Conservation (phyloP, 331 rosid genomes). For the Dryas integrifolia region DNA sequence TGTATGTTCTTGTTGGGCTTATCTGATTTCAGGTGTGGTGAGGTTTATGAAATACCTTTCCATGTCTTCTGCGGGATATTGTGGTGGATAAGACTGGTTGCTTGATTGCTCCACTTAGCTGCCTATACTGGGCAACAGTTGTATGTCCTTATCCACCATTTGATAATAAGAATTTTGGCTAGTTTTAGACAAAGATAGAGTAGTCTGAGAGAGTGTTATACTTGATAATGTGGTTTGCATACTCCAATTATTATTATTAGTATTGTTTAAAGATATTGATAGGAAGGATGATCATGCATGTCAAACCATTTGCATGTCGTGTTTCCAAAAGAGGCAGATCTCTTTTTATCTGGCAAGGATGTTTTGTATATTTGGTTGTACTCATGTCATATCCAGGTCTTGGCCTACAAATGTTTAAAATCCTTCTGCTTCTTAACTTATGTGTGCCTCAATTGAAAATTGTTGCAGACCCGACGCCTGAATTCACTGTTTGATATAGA, state of each 20-base stretch:
- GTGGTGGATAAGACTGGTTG: neutral
- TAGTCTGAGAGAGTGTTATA: neutral
- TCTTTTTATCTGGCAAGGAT: too few relatives aligned
- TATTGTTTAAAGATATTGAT: neutral
- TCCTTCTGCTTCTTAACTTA: slow-evolving; percentile 9
- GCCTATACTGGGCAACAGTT: neutral
- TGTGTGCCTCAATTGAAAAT: slow-evolving; percentile 20
- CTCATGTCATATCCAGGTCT: neutral
- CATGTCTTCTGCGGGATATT: neutral
- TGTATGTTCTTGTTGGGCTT: slow-evolving; percentile 2
- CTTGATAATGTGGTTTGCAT: neutral
- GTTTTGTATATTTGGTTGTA: too few relatives aligned
- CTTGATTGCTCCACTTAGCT: neutral
- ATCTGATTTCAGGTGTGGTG: slow-evolving; percentile 21
- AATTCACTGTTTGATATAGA: slow-evolving; percentile 66
- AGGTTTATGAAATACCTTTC: slow-evolving; percentile 13
- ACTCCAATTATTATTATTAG: neutral
- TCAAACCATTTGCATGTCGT: slow-evolving; percentile 2
- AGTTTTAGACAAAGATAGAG: neutral
- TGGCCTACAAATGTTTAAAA: neutral
- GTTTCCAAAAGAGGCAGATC: neutral
- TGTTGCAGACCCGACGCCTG: slow-evolving; percentile 62
- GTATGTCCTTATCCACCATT: neutral
- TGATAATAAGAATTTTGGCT: neutral
- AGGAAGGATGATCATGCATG: slow-evolving; percentile 4